Evolutionary conservation across 179 eudicot species (phyloP), one percentile per base, ranked within the genome.

Genomic region (Monotropa hypopitys): DNA sequence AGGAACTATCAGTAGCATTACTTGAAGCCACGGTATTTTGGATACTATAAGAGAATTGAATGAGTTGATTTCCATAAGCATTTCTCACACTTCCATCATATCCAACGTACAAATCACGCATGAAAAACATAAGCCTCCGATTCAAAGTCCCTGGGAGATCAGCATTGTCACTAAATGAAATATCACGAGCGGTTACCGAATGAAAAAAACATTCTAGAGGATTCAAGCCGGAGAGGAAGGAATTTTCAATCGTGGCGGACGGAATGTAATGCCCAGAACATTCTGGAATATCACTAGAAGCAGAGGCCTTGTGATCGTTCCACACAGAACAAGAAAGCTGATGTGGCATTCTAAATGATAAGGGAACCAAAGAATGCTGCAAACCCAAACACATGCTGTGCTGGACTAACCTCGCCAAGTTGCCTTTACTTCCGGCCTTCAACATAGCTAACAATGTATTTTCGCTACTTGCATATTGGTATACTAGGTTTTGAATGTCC

Each of bases 41-140:
- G 11, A 40, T 51, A 62, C 57, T 72, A 83, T 91, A 93, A 35
- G 86, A 79, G 76, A 95, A 93, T 81, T 95, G 97, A 73, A 93
- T 79, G 35, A 95, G 76, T 69, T 93, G 99, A 83, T 91, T 89
- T 32, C 98, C 99, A 77, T 87, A 87, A 15, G 89, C 86, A 78
- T 84, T 94, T 83, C 99, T 90, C n/a, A 95, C 97, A 0, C 97
- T 95, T 9, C 96, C 95, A 82, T 95, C 99, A 85, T 95, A 95
- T 11, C 84, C 91, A 35, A 82, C 49, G 73, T 80, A 85, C 63
- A 95, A 61, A 70, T 95, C 99, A 47, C 99, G 93, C 98, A 95
- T 81, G 84, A 91, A 93, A 83, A 88, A 91, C 75, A 88, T 91
- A 21, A 95, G 86, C 80, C 86, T 85, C 46, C 95, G 79, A 20